Evolutionary conservation across 257 asterid species (phyloP), one percentile per base, ranked within the genome.

Genomic region (Solanum bulbocastanum): DNA sequence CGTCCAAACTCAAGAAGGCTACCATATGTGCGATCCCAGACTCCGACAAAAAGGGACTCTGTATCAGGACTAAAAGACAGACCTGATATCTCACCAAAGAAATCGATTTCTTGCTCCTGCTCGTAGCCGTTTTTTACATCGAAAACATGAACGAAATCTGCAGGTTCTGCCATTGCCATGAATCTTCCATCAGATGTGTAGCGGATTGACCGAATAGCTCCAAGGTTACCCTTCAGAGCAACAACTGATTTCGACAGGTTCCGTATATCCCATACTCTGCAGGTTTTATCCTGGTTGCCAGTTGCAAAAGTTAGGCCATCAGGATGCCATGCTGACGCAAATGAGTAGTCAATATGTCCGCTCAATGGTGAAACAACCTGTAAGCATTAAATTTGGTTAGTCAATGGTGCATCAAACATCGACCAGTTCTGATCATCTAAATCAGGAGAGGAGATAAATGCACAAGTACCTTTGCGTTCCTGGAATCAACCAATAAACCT

Each of bases 161-260:
- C 99, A 82, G 98, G 98, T 90, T 96, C 99, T n/a, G 99, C 98
- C 98, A 95, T 96, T 8, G 99, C 94, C 98, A 96, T 90, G 93
- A 92, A 96, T 86, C 95, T 89, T 30, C 99, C 99, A 86, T 96
- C 99, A 7, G 95, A 93, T 16, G 99, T 87, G 90, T 93, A 96
- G 87, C 97, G 98, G 83, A 96, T 92, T 22, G 99, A 96, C 25
- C 98, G 95, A 69, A 96, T 93, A 86, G 99, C 98, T 81, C 99
- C 99, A 14, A 96, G 91, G 90, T 94, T 95, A 56, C 98, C 98
- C 91, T 93, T 96, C 90, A 96, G 87, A 87, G 94, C 92, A 42
- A 89, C 32, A 33, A 94, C 90, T 3, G 98, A 95, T 62, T 89
- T 87, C 62, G 98, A 93, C 69, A 94, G 92, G 87, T 94, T 92